Evolutionary conservation across 208 protist genomes (phyloP), one percentile per base, ranked within the genome.

Genomic region (Porcisia deanei): DNA sequence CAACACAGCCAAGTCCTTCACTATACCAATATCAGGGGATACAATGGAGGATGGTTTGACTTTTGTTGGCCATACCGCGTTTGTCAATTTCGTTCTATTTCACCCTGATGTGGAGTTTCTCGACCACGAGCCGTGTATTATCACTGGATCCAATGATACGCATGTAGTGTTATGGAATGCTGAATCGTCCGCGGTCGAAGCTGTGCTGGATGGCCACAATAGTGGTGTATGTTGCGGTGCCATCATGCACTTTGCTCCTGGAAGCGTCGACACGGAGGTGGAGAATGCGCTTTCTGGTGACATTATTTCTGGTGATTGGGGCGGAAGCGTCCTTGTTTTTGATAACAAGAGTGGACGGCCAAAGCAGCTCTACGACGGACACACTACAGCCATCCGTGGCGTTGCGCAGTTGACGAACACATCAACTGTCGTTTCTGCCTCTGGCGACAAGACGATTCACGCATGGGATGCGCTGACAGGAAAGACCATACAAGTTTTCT

Each of bases 381-480:
- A 96, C 75, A 61, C 49, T 16, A 94, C 73, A 7, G 89, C 90
- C 18, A 83, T 96, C 22, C 86, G 91, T 18, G 88, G 84, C 20
- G 71, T 97, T 8, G 87, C 87, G 3, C 86, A 88, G 57, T 59
- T 96, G 43, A 84, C 85, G 12, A 81, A 83, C 61, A 91, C 88
- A 1, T 70, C 68, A 2, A 76, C 53, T 25, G 69, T 97, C 41
- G 79, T 94, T 10, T 89, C 86, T 16, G 84, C 77, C 69, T 95
- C 91, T 20, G 90, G 91, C 34, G 93, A 97, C 72, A 97, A 96
- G 76, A 95, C 88, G 7, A 70, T 94, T 25, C 88, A 94, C 71
- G 79, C 85, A 0, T 97, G 94, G 92, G 83, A 94, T 70, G 55
- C 87, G 2, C 5, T 64, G 20, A 92, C 88, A 2, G 87, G 84